Base-by-base conservation (phyloP, 495 filamentous ascomycete species). In the Penicillium robsamsonii region DNA sequence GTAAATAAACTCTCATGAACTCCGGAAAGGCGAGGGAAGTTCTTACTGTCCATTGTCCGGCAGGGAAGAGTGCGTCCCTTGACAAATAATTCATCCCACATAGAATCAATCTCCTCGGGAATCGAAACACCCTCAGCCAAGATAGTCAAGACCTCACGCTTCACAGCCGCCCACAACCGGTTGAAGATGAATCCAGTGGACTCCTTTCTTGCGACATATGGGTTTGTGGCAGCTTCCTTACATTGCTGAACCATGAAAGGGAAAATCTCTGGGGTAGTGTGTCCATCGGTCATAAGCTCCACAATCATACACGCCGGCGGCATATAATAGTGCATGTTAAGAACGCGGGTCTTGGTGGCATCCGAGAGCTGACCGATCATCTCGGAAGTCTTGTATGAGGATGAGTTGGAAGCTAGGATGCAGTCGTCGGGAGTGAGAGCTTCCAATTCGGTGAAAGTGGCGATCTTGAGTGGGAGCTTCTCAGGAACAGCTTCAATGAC, bases 401-500 rank as follows among this genome's bases (percentile, higher is more conserved):
- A 75, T 9, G 71, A 77, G 62, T 81, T 85, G 30, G 79, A 76
- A 0, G 76, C 80, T 18, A 85, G 55, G 35, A 85, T 79, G 54
- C 74, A 79, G 58, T 81, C 75, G 0, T 22, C 27, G 1, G 74
- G 73, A 0, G 76, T 65, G 0, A 70, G 43, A 5, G 59, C 53
- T 22, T 82, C 82, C 7, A 84, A 54, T 11, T 78, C 62, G 1
- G 67, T 78, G 15, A 86, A 72, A 2, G 75, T 73, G 17, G 65
- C 63, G 10, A 77, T 75, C 67, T 84, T 85, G 47, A 82, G 62
- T 8, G 68, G 57, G 5, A 82, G 52, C 48, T 75, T 77, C 67
- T 84, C 82, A 0, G 82, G 81, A 3, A 84, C 76, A 15, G 74
- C 76, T 58, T 85, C 81, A 55, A 85, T 75, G 11, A 82, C 73